Evolutionary conservation across 2,329 filamentous ascomycete genomes (phyloP), one percentile per base, ranked within the genome.

Genomic region (Ramularia endophylla): DNA sequence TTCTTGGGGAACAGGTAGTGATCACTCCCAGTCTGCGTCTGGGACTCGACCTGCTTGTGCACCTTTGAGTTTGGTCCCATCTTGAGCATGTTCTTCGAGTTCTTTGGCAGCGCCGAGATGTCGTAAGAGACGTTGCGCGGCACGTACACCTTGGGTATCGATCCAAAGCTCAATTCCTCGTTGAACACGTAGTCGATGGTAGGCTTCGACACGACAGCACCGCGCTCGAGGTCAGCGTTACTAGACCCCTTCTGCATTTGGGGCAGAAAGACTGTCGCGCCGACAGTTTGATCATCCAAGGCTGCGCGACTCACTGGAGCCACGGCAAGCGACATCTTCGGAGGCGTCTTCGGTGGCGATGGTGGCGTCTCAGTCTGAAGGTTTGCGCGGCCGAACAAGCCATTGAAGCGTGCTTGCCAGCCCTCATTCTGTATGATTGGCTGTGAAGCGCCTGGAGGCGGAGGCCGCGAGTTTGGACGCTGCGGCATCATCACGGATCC

Each of bases 361-460:
- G 60, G 60, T n/a, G 61, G 58, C 5, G 59, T 50, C 19, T 62
- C 60, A 3, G 64, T 59, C 19, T 59, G 71, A 15, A 74, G 66
- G 6, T 64, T 57, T 5, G 78, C 72, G 59, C 84, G 88, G 52
- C 80, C 77, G 41, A 81, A 72, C 32, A 95, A 74, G 33, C 75
- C 81, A 62, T 94, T 88, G 62, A 95, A 88, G 55, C 81, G 81
- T 54, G 85, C 82, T 62, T 94, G 87, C 88, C 88, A 90, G 40
- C 74, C 73, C 57, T 48, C 67, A 53, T 67, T 66, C 45, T 65
- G 71, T 37, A 70, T 63, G 44, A 70, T 58, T 33, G 70, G 67
- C 36, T 66, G 61, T 6, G 63, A 55, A 16, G 61, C 62, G 27
- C 61, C 57, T 27, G 70, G 65, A 62, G 27, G 67, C 57, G 18